Conservation (phyloP, 805 yeast species). For the Clavispora carvajalis region DNA sequence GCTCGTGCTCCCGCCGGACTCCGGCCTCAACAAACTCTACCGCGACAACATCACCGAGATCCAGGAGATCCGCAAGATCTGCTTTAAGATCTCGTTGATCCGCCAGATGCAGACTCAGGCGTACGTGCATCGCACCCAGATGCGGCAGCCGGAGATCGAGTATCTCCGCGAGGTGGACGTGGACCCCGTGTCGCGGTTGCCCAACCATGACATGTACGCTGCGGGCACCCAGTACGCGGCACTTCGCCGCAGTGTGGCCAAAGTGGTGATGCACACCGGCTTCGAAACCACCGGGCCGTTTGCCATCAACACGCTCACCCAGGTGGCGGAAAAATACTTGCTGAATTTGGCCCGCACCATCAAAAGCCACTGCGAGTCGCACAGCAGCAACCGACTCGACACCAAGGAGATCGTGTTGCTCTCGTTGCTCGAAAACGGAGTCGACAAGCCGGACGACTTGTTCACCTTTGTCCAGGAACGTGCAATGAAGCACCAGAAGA, state of each 20-base stretch:
- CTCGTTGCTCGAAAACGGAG: constrained; percentile 79
- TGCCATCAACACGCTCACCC: constrained; percentile 76
- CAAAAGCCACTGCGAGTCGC: constrained; percentile 66
- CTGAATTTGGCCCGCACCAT: constrained; percentile 68
- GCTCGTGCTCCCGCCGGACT: constrained; percentile 32
- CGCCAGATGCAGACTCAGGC: constrained; percentile 86
- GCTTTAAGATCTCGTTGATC: constrained; percentile 82
- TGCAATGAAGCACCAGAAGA: constrained; percentile 60
- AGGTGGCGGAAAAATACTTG: constrained; percentile 76
- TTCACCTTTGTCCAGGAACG: constrained; percentile 71
- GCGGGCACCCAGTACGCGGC: constrained; percentile 61
- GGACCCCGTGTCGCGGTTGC: constrained; percentile 75
- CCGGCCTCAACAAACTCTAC: constrained; percentile 59
- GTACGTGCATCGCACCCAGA: constrained; percentile 67
- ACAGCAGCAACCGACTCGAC: constrained; percentile 38
- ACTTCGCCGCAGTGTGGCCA: constrained; percentile 64
- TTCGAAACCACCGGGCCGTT: constrained; percentile 76
- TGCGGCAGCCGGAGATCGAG: constrained; percentile 64
- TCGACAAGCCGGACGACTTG: constrained; percentile 70
- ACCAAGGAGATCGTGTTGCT: constrained; percentile 47
- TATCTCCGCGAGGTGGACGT: constrained; percentile 63
- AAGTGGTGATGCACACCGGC: constrained; percentile 86
- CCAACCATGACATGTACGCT: constrained; percentile 58
- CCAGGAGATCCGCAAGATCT: constrained; percentile 82
- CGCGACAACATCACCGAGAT: constrained; percentile 67